These are phyloP conservation scores for Tephrocybe sp. DNA, from an alignment of 768 basidiomycete genomes.

Conservation along the genomic window DNA sequence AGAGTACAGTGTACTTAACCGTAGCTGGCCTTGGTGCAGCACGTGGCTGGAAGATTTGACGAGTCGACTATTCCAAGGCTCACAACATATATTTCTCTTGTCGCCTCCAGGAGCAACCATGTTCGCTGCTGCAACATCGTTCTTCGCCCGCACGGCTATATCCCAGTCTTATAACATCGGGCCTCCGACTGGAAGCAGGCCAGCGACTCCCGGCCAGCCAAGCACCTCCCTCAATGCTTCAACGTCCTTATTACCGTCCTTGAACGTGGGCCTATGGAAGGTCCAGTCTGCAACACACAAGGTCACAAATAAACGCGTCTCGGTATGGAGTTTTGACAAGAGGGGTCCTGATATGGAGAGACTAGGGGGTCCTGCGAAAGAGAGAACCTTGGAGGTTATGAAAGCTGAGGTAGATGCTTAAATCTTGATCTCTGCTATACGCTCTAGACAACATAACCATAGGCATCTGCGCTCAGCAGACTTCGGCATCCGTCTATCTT, in stretches of 20 bases:
- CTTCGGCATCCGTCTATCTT: constrained; percentile 93
- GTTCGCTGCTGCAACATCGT: constrained; percentile 82
- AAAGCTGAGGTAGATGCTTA: constrained; percentile 77
- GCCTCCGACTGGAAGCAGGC: constrained; percentile 40
- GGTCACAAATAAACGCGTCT: constrained; percentile 86
- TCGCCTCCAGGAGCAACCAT: constrained; percentile 33
- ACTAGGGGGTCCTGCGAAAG: constrained; percentile 61
- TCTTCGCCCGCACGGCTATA: constrained; percentile 80
- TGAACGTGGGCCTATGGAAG: constrained; percentile 85
- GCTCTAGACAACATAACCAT: constrained; percentile 9
- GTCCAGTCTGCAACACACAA: constrained; percentile 88
- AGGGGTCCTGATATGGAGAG: constrained; percentile 71
- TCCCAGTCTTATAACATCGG: constrained; percentile 79
- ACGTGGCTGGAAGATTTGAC: constrained; percentile 6
- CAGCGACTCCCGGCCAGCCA: constrained; percentile 47
- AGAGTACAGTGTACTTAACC: no score
- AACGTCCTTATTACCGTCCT: constrained; percentile 46
- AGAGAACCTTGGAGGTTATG: constrained; percentile 78
- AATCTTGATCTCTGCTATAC: constrained; percentile 8
- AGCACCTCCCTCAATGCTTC: constrained; percentile 34
- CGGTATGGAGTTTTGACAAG: constrained; percentile 94
- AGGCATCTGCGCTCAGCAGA: constrained; percentile 84
- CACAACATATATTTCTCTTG: neutral
- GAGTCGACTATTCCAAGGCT: neutral
- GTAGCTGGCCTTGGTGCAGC: no score